Evolutionary conservation across 1,284 basidiomycete species (phyloP), one percentile per base, ranked within the genome.

Genomic region (Cryptococcus floricola): DNA sequence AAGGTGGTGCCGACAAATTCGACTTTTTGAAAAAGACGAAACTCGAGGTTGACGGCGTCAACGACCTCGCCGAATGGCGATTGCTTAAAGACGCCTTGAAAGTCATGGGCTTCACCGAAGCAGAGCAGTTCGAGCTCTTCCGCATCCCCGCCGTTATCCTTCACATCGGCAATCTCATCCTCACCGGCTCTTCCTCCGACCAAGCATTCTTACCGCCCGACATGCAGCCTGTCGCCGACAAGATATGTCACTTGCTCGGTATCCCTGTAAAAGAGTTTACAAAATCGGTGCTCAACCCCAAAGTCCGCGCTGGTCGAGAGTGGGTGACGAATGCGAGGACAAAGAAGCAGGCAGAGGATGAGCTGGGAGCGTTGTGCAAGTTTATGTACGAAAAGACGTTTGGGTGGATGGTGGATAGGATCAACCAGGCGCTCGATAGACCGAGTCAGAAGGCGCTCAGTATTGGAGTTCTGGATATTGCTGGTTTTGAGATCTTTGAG

Each of bases 391-490:
- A 98, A 80, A 98, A 97, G 77, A 91, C 88, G 1, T 98, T 98
- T 69, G 90, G 92, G 16, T 83, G 85, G 45, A 84, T 99, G 47
- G 96, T 99, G 23, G 94, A 97, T 62, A 85, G 92, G 44, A 91
- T 98, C 77, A 99, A 99, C 74, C 85, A 85, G 49, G 94, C 93
- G 1, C 82, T 98, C 1, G 95, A 98, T 67, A 85, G 94, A 8
- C 93, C 94, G 1, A 90, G 89, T 37, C 85, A 86, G 28, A 96
- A 96, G 76, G 87, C 91, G 67, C 58, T 75, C 2, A 98, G 98
- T 74, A 98, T 99, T 60, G 96, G 96, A 45, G 96, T 99, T 3
- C 84, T 99, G 34, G 96, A 99, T 84, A 99, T 99, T 57, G 96
- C 96, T 7, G 96, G 96, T 19, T 99, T 99, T 79, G 96, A 99